phyloP scores from a whole-genome alignment of 2,329 filamentous ascomycete genomes.

The Gnomoniopsis smithogilvyi region DNA sequence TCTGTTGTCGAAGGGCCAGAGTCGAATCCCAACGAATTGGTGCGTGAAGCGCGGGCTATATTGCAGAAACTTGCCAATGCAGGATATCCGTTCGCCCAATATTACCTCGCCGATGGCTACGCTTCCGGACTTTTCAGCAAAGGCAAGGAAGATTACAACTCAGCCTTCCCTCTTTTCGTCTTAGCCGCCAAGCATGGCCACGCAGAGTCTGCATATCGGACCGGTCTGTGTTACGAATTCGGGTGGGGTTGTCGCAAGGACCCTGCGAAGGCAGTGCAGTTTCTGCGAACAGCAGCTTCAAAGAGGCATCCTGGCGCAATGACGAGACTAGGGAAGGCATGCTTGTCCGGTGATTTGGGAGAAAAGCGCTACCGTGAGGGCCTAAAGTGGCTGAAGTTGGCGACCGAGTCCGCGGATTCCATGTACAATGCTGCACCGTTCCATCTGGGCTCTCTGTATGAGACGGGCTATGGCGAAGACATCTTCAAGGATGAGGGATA shows the following conservation, averaged over 20 bases:
- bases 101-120: constrained; percentile 93
- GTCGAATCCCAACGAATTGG: constrained; percentile 62
- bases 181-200: constrained; percentile 96
- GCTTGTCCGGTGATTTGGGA: constrained; percentile 84
- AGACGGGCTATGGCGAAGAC: constrained; percentile 90
- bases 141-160: constrained; percentile 85
- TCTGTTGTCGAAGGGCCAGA: constrained; percentile 43
- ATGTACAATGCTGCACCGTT: constrained; percentile 95
- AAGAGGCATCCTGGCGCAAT: constrained; percentile 96
- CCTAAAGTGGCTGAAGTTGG: constrained; percentile 93
- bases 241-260: constrained; percentile 94
- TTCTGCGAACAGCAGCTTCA: constrained; percentile 82
- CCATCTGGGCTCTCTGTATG: constrained; percentile 83
- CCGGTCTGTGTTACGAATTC: constrained; percentile 94
- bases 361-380: constrained; percentile 85
- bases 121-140: constrained; percentile 95
- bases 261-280: constrained; percentile 88
- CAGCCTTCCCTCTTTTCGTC: constrained; percentile 88
- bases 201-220: constrained; percentile 90
- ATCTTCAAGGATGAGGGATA: constrained; percentile 89
- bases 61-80: constrained; percentile 81
- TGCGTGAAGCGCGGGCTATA: constrained; percentile 86
- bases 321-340: constrained; percentile 86
- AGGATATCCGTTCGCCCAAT: constrained; percentile 95
- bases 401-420: constrained; percentile 79